Evolutionary conservation across 495 filamentous ascomycete genomes (phyloP).

Genomic region (Gamarada debralockiae): DNA sequence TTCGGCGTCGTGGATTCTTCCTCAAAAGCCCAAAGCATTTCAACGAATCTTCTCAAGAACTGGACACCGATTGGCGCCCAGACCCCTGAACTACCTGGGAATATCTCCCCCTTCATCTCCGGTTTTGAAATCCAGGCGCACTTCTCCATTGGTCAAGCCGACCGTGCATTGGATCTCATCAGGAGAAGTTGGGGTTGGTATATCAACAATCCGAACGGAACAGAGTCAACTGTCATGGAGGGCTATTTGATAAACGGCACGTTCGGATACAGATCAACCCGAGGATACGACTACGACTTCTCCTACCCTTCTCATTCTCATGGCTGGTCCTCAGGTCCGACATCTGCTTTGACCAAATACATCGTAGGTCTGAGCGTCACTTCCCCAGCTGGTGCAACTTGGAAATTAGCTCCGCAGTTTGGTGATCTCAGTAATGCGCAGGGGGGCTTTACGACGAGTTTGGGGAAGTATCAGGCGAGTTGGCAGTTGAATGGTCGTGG

Average conservation of each 20-base stretch:
- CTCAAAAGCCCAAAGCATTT: conserved; percentile 11
- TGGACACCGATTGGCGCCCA: conserved; percentile 53
- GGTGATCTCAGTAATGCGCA: conserved; percentile 50
- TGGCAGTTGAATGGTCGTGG: conserved; percentile 20
- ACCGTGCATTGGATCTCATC: conserved; percentile 55
- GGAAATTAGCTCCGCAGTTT: conserved; percentile 55
- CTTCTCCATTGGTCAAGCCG: conserved; percentile 44
- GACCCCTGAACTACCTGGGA: conserved; percentile 52
- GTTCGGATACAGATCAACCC: conserved; percentile 54
- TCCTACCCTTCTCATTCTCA: conserved; percentile 50
- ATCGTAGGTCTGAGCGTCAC: conserved; percentile 53
- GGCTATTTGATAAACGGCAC: conserved; percentile 55
- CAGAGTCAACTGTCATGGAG: conserved; percentile 60
- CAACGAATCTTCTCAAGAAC: conserved; percentile 17
- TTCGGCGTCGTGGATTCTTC: conserved; percentile 33
- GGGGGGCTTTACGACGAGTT: conserved; percentile 52
- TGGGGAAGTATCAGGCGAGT: conserved; percentile 47
- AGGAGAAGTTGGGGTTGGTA: conserved; percentile 60
- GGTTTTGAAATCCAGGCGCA: conserved; percentile 63
- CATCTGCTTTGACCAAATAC: conserved; percentile 52
- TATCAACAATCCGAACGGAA: conserved; percentile 56
- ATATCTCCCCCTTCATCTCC: conserved; percentile 61
- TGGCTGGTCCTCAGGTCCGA: conserved; percentile 59
- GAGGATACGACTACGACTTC: conserved; percentile 44
- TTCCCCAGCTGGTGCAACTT: conserved; percentile 44